Evolutionary conservation across 2,329 filamentous ascomycete species (phyloP).

Genomic region (Calonectria hawksworthii): DNA sequence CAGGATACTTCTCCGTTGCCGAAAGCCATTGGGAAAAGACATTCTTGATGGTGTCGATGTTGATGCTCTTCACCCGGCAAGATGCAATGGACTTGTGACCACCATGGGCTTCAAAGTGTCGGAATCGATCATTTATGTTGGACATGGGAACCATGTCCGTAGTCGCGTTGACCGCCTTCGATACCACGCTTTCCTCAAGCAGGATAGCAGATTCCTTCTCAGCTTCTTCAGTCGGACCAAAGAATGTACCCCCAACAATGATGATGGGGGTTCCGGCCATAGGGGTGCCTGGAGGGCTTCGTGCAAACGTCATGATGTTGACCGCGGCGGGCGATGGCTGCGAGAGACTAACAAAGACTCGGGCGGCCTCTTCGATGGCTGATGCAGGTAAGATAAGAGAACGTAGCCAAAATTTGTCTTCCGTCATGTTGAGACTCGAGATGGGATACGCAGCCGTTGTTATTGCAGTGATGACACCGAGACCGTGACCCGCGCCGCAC

Average conservation of each 20-base stretch:
- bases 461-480: constrained; percentile 49
- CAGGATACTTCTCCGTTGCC: constrained; percentile 35
- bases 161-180: constrained; percentile 38
- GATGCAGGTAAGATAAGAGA: constrained; percentile 46
- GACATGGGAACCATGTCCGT: constrained; percentile 41
- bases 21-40: constrained; percentile 43
- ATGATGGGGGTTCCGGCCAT: constrained; percentile 47
- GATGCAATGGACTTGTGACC: constrained; percentile 48
- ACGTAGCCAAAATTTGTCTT: constrained; percentile 50
- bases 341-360: constrained; percentile 40
- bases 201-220: constrained; percentile 40
- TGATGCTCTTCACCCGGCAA: constrained; percentile 36
- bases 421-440: constrained; percentile 40
- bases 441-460: constrained; percentile 45
- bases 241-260: constrained; percentile 40
- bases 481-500: constrained; percentile 52
- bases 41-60: constrained; percentile 29
- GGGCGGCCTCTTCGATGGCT: constrained; percentile 37
- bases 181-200: constrained; percentile 29
- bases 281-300: constrained; percentile 49
- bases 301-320: constrained; percentile 43
- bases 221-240: constrained; percentile 42
- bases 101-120: constrained; percentile 43
- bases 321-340: constrained; percentile 30
- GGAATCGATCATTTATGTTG: constrained; percentile 40